phyloP scores from a whole-genome alignment of 2,329 filamentous ascomycete species.

The Atkinsonella texensis region DNA sequence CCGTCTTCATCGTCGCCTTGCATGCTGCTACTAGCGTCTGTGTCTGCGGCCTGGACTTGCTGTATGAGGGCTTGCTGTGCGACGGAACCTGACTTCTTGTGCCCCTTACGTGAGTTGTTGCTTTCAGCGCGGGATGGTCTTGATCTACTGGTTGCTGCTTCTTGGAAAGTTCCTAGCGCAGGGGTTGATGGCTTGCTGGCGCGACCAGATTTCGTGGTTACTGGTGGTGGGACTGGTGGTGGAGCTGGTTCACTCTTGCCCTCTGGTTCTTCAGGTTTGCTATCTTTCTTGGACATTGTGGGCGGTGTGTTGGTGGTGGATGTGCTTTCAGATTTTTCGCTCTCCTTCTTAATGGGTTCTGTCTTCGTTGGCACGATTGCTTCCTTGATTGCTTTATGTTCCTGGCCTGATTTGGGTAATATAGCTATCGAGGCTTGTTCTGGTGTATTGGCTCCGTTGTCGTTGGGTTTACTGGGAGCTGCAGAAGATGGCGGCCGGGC shows the following conservation, averaged over 20 bases:
- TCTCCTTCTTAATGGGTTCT: constrained; percentile 23
- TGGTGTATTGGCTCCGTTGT: constrained; percentile 26
- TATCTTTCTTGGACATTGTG: constrained; percentile 30
- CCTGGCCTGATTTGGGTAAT: constrained; percentile 18
- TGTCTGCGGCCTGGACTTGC: constrained; percentile 20
- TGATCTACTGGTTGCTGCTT: constrained; percentile 33
- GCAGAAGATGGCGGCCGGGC: constrained; percentile 4
- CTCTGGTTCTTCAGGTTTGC: constrained; percentile 24
- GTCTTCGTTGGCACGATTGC: constrained; percentile 20
- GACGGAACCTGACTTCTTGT: constrained; percentile 43
- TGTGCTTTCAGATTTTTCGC: constrained; percentile 16
- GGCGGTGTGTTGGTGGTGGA: constrained; percentile 14
- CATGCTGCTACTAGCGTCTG: constrained; percentile 30
- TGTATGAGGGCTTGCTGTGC: constrained; percentile 23
- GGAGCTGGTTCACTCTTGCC: constrained; percentile 27
- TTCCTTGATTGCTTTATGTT: constrained; percentile 43
- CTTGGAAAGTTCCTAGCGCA: constrained; percentile 46
- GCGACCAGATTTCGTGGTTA: constrained; percentile 53
- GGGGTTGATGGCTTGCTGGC: constrained; percentile 57
- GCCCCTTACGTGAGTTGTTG: constrained; percentile 37
- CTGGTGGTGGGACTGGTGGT: constrained; percentile 27
- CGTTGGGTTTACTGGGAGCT: constrained; percentile 45
- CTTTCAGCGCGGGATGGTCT: constrained; percentile 37
- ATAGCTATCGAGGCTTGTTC: constrained; percentile 23
- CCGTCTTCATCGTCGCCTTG: constrained; percentile 32